These are phyloP conservation scores for Trichomonas gallinae DNA, from an alignment of 208 protist genomes.

Conservation along the genomic window DNA sequence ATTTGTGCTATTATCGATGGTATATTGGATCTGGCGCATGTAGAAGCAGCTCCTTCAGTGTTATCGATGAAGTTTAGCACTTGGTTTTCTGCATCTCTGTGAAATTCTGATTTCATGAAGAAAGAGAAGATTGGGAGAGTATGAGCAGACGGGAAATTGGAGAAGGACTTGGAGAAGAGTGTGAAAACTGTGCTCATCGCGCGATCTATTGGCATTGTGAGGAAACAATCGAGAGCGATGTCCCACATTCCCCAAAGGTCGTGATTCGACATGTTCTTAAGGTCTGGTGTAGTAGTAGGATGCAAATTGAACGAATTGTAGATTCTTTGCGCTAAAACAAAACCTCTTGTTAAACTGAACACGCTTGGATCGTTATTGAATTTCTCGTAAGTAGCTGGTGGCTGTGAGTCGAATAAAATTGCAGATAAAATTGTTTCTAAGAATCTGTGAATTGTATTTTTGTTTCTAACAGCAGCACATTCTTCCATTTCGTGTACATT, in stretches of 20 bases:
- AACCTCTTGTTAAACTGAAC: not conserved
- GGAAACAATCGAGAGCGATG: not conserved
- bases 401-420: not conserved
- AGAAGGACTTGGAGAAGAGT: not conserved
- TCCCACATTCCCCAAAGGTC: not conserved
- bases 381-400: not conserved
- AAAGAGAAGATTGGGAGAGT: not conserved
- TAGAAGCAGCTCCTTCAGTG: no score
- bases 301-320: not conserved
- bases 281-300: not conserved
- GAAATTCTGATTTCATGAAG: not conserved
- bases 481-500: not conserved
- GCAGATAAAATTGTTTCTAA: not conserved
- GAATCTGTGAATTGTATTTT: not conserved
- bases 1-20: not conserved
- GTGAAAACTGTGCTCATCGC: not conserved
- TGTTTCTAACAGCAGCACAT: not conserved
- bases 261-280: not conserved
- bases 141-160: not conserved
- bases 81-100: not conserved
- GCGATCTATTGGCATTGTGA: not conserved
- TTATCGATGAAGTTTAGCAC: not conserved
- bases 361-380: not conserved
- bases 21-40: not conserved
- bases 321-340: not conserved